Percentiles rank a stretch among this genome's conserved stretches.
Conservation (phyloP, 2,329 filamentous ascomycete species). For the Cyanodermella asteris region DNA sequence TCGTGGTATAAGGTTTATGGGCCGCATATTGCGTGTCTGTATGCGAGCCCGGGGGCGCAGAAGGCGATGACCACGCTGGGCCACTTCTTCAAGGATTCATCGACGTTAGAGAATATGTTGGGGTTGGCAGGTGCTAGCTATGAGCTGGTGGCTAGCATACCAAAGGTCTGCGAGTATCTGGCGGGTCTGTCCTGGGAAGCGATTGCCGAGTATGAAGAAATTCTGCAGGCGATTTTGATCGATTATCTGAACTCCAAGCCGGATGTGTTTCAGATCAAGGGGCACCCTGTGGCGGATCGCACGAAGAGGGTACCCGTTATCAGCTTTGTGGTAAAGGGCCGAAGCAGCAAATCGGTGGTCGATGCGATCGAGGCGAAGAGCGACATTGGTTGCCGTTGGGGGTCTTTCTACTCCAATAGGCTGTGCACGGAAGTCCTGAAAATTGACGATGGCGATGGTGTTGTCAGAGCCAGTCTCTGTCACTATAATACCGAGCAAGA, state of each 20-base stretch:
- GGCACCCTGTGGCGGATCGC: constrained; percentile 27
- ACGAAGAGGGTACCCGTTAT: constrained; percentile 38
- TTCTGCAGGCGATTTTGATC: constrained; percentile 36
- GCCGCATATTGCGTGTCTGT: constrained; percentile 51
- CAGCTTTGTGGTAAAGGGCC: constrained; percentile 40
- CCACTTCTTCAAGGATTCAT: constrained; percentile 44
- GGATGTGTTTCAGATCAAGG: constrained; percentile 37
- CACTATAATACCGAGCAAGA: constrained; percentile 42
- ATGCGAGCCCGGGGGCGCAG: constrained; percentile 37
- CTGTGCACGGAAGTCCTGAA: constrained; percentile 37
- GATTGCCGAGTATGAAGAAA: constrained; percentile 37
- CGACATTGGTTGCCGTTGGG: constrained; percentile 42
- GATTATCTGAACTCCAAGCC: constrained; percentile 31
- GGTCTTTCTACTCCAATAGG: constrained; percentile 46
- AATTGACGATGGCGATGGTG: constrained; percentile 36
- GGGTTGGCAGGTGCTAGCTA: constrained; percentile 49
- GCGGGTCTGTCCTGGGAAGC: constrained; percentile 23
- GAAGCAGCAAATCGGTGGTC: constrained; percentile 35
- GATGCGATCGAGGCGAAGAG: constrained; percentile 37
- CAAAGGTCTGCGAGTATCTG: constrained; percentile 41
- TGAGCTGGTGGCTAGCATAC: constrained; percentile 43
- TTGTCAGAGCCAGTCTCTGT: constrained; percentile 47
- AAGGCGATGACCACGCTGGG: constrained; percentile 32
- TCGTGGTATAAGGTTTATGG: constrained; percentile 71
- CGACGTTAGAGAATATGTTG: constrained; percentile 42